Evolutionary conservation across 768 basidiomycete genomes (phyloP).

Genomic region (Naganishia friedmannii): DNA sequence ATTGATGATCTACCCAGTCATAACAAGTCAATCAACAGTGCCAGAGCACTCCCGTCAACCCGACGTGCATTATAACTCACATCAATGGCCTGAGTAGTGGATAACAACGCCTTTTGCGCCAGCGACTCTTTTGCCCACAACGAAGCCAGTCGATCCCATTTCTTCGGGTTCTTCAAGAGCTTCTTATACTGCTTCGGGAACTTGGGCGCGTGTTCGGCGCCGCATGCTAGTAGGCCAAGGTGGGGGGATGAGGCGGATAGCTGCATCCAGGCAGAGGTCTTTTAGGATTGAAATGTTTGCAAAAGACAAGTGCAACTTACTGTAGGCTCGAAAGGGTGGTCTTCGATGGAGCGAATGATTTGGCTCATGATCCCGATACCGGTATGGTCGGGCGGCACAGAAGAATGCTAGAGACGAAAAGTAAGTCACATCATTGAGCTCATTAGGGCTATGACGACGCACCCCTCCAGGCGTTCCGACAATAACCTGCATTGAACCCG

Average conservation of each 20-base stretch:
- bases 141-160: slow-evolving; percentile 56
- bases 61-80: slow-evolving; percentile 45
- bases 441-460: background rate
- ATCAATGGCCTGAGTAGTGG: slow-evolving; percentile 65
- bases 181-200: slow-evolving; percentile 60
- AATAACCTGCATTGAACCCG: slow-evolving; percentile 29
- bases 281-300: background rate
- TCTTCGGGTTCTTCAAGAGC: slow-evolving; percentile 39
- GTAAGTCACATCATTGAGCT: background rate
- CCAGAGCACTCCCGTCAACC: slow-evolving; percentile 40
- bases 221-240: slow-evolving; percentile 60
- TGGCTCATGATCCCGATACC: slow-evolving; percentile 75
- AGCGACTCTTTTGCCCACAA: slow-evolving; percentile 49
- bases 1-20: slow-evolving; percentile 37
- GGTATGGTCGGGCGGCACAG: slow-evolving; percentile 76
- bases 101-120: slow-evolving; percentile 40
- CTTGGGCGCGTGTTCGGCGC: slow-evolving; percentile 62
- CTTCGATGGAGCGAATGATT: slow-evolving; percentile 67
- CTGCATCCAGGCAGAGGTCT: background rate
- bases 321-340: slow-evolving; percentile 57
- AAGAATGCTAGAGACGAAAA: slow-evolving; percentile 60
- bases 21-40: slow-evolving; percentile 40
- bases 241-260: slow-evolving; percentile 45
- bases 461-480: slow-evolving; percentile 18
- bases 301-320: background rate